Conservation (phyloP, 805 yeast genomes). For the Saccharomycopsis sp. region DNA sequence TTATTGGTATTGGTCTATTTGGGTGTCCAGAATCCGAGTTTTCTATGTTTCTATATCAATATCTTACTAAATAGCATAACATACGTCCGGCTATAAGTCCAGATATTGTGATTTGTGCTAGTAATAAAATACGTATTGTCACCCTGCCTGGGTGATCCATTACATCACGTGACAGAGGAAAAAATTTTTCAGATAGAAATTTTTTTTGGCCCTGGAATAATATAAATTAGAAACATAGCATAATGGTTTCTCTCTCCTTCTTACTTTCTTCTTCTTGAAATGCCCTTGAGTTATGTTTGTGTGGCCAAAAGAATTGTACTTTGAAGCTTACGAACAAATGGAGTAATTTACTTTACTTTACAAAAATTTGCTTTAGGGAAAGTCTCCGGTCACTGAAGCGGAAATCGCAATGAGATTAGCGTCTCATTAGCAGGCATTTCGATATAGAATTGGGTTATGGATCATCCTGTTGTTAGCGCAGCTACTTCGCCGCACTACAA, state of each 20-base stretch:
- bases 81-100: not conserved
- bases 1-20: too few relatives aligned
- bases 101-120: not conserved
- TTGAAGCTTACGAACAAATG: slow-evolving; percentile 21
- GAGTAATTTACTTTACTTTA: slow-evolving; percentile 1
- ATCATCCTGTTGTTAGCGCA: not conserved
- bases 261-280: not conserved
- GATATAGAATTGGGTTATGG: not conserved
- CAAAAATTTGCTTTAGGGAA: slow-evolving; percentile 21
- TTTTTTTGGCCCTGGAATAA: not conserved
- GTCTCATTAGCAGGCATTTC: slow-evolving; percentile 11
- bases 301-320: slow-evolving; percentile 20
- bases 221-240: not conserved
- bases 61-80: too few relatives aligned
- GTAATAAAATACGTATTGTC: not conserved
- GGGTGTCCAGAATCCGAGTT: too few relatives aligned
- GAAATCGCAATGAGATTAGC: slow-evolving; percentile 20
- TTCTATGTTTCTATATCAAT: too few relatives aligned
- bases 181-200: not conserved
- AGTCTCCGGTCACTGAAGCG: slow-evolving; percentile 23
- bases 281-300: not conserved
- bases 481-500: not conserved
- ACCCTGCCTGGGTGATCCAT: not conserved
- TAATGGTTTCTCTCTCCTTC: not conserved
- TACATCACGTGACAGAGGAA: not conserved